These are phyloP conservation scores for Talaromyces sp. DNA, from an alignment of 2,329 filamentous ascomycete species.

Conservation along the genomic window DNA sequence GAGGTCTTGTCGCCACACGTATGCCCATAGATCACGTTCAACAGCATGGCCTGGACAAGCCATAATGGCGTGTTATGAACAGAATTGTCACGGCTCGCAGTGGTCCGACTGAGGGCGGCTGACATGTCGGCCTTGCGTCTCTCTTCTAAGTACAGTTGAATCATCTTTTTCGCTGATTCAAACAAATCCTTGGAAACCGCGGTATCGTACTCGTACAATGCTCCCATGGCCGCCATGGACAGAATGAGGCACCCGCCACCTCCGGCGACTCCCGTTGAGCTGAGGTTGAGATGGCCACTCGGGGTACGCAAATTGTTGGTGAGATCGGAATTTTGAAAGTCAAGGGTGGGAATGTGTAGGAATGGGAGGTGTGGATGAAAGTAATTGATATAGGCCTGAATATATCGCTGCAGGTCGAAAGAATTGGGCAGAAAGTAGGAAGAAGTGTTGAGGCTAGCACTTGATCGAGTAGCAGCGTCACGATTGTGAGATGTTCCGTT, in stretches of 20 bases:
- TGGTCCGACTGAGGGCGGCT: conserved; percentile 53
- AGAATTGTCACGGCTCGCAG: conserved; percentile 55
- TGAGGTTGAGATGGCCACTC: conserved; percentile 49
- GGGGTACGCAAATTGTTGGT: conserved; percentile 58
- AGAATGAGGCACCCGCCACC: conserved; percentile 83
- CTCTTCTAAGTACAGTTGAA: conserved; percentile 87
- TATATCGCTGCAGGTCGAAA: conserved; percentile 81
- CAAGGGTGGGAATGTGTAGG: conserved; percentile 83
- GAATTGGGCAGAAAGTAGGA: conserved; percentile 68
- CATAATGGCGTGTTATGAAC: conserved; percentile 79
- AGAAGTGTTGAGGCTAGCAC: conserved; percentile 31
- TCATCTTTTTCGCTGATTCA: conserved; percentile 92
- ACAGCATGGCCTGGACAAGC: conserved; percentile 93
- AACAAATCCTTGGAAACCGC: conserved; percentile 79
- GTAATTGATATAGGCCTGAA: conserved; percentile 82
- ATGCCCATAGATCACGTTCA: conserved; percentile 94
- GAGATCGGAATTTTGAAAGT: conserved; percentile 75
- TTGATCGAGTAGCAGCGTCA: conserved; percentile 34
- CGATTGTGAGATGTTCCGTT: conserved; percentile 47
- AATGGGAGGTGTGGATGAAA: conserved; percentile 97
- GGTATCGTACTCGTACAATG: conserved; percentile 82
- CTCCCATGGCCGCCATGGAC: conserved; percentile 82
- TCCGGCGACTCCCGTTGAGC: conserved; percentile 57
- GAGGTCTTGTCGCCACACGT: conserved; percentile 89
- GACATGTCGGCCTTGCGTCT: conserved; percentile 78